phyloP scores from a whole-genome alignment of 2,329 filamentous ascomycete genomes.

The Didymella arachidicola region DNA sequence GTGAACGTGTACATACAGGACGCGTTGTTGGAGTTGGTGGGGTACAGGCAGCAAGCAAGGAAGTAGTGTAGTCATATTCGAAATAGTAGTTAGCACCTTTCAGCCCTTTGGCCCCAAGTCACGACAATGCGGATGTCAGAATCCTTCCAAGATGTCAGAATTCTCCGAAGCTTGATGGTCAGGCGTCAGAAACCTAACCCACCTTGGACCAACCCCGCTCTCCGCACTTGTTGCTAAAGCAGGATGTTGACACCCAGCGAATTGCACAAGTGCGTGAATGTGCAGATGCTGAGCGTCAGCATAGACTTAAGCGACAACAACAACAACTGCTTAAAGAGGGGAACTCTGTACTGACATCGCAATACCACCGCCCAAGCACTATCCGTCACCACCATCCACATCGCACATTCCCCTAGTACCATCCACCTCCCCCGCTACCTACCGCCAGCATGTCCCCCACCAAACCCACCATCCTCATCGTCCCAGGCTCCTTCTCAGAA shows the following conservation, averaged over 20 bases:
- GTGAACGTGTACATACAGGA: slow-evolving; percentile 13
- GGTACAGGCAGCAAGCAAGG: neutral
- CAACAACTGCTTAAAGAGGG: neutral
- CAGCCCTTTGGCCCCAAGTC: neutral
- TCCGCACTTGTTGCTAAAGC: neutral
- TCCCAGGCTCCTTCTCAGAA: slow-evolving; percentile 33
- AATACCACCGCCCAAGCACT: neutral
- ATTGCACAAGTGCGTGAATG: slow-evolving; percentile 1
- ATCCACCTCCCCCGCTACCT: too few species aligned
- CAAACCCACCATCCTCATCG: slow-evolving; percentile 28
- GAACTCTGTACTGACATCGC: neutral
- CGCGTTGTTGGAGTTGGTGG: neutral
- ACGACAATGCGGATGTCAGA: neutral
- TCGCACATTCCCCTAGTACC: neutral
- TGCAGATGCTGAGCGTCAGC: slow-evolving; percentile 9
- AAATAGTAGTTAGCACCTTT: slow-evolving; percentile 4
- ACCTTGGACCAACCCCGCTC: neutral
- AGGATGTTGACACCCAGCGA: neutral
- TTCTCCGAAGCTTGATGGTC: neutral
- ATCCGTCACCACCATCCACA: neutral
- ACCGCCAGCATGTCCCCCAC: slow-evolving; percentile 5
- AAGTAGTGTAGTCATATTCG: slow-evolving; percentile 14
- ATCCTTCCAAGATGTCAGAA: neutral
- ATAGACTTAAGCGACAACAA: neutral
- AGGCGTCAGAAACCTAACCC: neutral